Percentiles rank a stretch among this genome's conserved stretches.
phyloP scores from a whole-genome alignment of 495 filamentous ascomycete genomes.

The Mycothermus thermophilus region DNA sequence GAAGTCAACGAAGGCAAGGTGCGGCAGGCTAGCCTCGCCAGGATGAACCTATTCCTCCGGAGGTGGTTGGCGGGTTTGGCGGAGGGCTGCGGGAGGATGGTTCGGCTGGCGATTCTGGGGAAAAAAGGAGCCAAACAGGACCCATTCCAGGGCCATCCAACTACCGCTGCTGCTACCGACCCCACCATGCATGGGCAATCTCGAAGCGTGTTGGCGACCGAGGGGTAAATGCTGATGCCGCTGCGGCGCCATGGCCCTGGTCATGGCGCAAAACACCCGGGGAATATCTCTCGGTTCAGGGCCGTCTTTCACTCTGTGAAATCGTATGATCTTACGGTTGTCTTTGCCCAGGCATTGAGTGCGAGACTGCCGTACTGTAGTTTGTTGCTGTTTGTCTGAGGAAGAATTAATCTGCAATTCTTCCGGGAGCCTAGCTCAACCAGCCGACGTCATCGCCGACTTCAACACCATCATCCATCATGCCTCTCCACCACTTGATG shows the following conservation, averaged over 20 bases:
- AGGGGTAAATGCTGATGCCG: conserved; percentile 5
- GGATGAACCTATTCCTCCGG: conserved; percentile 6
- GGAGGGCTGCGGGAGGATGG: background rate
- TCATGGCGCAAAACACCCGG: background rate
- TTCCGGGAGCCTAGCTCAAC: too few relatives aligned
- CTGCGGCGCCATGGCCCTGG: too few relatives aligned
- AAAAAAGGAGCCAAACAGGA: too few relatives aligned
- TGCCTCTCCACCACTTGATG: conserved; percentile 71
- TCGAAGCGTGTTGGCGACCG: background rate
- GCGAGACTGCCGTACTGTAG: too few relatives aligned
- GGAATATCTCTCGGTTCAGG: background rate
- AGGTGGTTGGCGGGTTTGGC: background rate
- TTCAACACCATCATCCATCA: conserved; percentile 8
- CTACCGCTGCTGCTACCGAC: conserved; percentile 7
- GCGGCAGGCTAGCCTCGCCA: background rate
- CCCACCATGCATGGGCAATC: conserved; percentile 5
- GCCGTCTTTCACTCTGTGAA: background rate
- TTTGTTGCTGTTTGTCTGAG: background rate
- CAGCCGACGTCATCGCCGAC: conserved; percentile 13
- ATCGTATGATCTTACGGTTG: conserved; percentile 1
- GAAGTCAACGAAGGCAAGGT: too few relatives aligned
- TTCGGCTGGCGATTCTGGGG: background rate
- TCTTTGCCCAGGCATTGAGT: too few relatives aligned
- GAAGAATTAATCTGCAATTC: background rate
- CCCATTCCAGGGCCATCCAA: background rate